A percentile compares a stretch with the other conserved stretches of the same genome.
These are phyloP conservation scores for Eutreptiella sp. DNA, from an alignment of 208 protist genomes.

Conservation along the genomic window DNA sequence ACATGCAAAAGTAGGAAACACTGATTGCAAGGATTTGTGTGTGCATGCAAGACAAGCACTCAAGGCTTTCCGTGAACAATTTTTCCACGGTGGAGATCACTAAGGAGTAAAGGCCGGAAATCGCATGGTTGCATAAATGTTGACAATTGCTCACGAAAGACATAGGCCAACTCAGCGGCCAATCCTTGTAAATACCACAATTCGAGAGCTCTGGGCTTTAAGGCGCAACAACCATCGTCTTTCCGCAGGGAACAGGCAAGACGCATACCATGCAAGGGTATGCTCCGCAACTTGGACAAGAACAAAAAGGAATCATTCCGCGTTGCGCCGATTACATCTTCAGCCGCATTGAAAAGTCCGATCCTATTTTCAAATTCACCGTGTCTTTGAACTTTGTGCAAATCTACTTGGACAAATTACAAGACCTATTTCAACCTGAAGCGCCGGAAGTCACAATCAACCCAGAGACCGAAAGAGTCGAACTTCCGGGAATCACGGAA, in stretches of 20 bases:
- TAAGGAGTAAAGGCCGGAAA: too few species aligned
- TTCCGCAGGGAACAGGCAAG: conserved; percentile 79
- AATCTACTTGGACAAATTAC: conserved; percentile 75
- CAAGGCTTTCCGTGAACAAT: too few species aligned
- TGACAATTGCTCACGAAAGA: too few species aligned
- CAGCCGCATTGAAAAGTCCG: conserved; percentile 39
- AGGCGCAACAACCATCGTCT: too few species aligned
- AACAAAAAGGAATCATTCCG: conserved; percentile 72
- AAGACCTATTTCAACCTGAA: conserved; percentile 63
- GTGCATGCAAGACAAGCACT: too few species aligned
- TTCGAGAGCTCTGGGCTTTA: too few species aligned
- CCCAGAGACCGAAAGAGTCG: conserved; percentile 58
- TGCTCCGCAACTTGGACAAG: conserved; percentile 65
- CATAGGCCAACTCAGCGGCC: too few species aligned
- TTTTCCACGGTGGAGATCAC: too few species aligned
- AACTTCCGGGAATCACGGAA: conserved; percentile 56
- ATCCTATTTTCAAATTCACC: conserved; percentile 41
- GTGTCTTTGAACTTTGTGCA: conserved; percentile 70
- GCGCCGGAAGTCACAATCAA: conserved; percentile 65
- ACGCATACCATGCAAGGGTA: conserved; percentile 83
- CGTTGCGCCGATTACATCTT: conserved; percentile 64
- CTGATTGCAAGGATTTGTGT: too few species aligned
- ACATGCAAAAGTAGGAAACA: too few species aligned
- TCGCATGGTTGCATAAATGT: too few species aligned
- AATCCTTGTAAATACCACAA: too few species aligned